phyloP scores from a whole-genome alignment of 495 filamentous ascomycete species.

The Bryoglossum gracile region DNA sequence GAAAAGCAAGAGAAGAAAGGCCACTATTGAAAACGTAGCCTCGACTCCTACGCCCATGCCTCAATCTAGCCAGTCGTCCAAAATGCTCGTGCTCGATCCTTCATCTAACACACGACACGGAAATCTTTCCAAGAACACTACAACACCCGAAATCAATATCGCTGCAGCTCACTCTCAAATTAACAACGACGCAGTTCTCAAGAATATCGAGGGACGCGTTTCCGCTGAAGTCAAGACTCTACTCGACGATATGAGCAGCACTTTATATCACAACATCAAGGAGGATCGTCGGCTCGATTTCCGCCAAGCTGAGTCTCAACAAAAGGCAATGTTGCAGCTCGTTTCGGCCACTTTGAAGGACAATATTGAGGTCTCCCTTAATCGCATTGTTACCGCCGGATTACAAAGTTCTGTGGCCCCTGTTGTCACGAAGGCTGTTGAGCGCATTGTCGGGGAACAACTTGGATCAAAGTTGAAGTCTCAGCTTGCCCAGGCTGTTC shows the following conservation, averaged over 20 bases:
- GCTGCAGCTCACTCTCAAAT: conserved; percentile 31
- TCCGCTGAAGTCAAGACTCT: conserved; percentile 35
- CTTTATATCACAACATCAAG: conserved; percentile 36
- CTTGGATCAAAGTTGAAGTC: conserved; percentile 27
- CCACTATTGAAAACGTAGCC: conserved; percentile 3
- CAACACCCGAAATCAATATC: conserved; percentile 1
- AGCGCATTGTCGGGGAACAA: conserved; percentile 38
- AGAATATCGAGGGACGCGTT: conserved; percentile 39
- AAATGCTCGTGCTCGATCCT: conserved; percentile 19
- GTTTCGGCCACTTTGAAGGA: conserved; percentile 83
- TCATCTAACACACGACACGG: conserved; percentile 18
- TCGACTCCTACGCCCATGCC: not conserved
- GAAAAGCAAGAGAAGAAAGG: conserved; percentile 25
- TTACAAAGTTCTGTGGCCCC: conserved; percentile 39
- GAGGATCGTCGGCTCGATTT: conserved; percentile 30
- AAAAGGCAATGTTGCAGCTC: conserved; percentile 74
- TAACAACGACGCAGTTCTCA: conserved; percentile 35
- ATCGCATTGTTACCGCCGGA: conserved; percentile 49
- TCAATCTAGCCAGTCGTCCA: conserved; percentile 20
- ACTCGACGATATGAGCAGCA: conserved; percentile 36
- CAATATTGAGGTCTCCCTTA: conserved; percentile 77
- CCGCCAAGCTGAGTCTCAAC: conserved; percentile 45
- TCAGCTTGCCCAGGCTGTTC: conserved; percentile 33
- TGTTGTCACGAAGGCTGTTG: conserved; percentile 27
- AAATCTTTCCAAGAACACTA: conserved; percentile 7